Conservation (phyloP, 2,329 filamentous ascomycete species). For the Calonectria hongkongensis region DNA sequence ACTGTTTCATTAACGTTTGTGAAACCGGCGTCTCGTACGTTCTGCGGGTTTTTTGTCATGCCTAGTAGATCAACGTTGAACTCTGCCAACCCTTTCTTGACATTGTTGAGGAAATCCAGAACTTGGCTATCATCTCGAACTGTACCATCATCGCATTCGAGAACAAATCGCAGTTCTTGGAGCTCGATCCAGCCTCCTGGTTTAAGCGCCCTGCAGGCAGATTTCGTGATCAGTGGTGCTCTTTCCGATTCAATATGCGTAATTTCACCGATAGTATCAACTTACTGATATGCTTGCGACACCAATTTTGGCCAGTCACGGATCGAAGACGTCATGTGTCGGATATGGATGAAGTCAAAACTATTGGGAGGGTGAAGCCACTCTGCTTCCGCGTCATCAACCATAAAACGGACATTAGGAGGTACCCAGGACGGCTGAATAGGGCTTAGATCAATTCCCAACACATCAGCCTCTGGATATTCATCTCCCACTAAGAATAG, state of each 20-base stretch:
- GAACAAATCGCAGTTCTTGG: conserved; percentile 59
- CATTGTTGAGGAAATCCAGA: conserved; percentile 49
- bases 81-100: conserved; percentile 16
- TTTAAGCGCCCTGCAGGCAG: conserved; percentile 52
- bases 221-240: neutral
- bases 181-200: conserved; percentile 68
- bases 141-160: conserved; percentile 60
- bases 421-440: conserved; percentile 69
- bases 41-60: conserved; percentile 23
- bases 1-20: neutral
- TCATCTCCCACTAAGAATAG: conserved; percentile 52
- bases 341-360: conserved; percentile 58
- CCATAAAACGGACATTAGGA: conserved; percentile 73
- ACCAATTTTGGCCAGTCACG: conserved; percentile 52
- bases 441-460: conserved; percentile 62
- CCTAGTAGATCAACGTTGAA: conserved; percentile 24
- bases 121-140: conserved; percentile 10
- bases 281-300: conserved; percentile 51
- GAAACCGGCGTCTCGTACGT: conserved; percentile 21
- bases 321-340: conserved; percentile 57
- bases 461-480: conserved; percentile 59
- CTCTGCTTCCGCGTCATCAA: conserved; percentile 74
- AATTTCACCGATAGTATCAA: neutral
- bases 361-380: conserved; percentile 61
- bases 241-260: neutral